Evolutionary conservation across 2,329 filamentous ascomycete species (phyloP), one percentile per base, ranked within the genome.

Genomic region (Fusarium staphyleae): DNA sequence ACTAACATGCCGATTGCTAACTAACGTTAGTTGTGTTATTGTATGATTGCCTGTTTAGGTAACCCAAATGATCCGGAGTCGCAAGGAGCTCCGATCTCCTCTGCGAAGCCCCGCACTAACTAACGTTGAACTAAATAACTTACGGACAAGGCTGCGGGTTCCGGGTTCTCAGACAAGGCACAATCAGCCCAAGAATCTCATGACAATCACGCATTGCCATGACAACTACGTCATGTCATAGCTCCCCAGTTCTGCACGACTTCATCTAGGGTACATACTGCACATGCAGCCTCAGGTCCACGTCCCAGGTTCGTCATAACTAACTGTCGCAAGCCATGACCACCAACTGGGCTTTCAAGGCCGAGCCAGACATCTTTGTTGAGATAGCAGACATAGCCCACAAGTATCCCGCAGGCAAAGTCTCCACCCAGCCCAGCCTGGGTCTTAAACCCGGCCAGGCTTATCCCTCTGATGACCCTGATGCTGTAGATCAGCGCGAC

Each of bases 361-460:
- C 66, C 9, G 62, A 66, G 14, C 57, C 58, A 22, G 68, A 60
- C 36, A 60, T 69, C 39, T 84, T 85, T 66, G 70, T 76, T 6
- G 79, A 84, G 65, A 78, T 72, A 39, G 54, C 52, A 8, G 58
- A 70, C 8, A 50, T 68, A 22, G 66, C 65, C 11, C 60, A 61
- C 14, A 52, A 57, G n/a, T 70, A 66, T 48, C 67, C 67, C 2
- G 47, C 43, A 16, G 63, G 63, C 13, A 72, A 72, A 30, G 67
- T 74, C 45, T 66, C 61, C 7, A 82, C 77, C 6, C 75, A 77
- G 48, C 72, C 75, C 9, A 80, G 80, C 62, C 80, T 86, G 24
- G 83, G 81, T 15, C 72, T 86, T 11, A 77, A 85, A 30, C 73
- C 81, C 47, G 77, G 75, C 16, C 72, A 74, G 2, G 41, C 57